phyloP scores from a whole-genome alignment of 768 basidiomycete species.

The Fistulinella prunicolor region DNA sequence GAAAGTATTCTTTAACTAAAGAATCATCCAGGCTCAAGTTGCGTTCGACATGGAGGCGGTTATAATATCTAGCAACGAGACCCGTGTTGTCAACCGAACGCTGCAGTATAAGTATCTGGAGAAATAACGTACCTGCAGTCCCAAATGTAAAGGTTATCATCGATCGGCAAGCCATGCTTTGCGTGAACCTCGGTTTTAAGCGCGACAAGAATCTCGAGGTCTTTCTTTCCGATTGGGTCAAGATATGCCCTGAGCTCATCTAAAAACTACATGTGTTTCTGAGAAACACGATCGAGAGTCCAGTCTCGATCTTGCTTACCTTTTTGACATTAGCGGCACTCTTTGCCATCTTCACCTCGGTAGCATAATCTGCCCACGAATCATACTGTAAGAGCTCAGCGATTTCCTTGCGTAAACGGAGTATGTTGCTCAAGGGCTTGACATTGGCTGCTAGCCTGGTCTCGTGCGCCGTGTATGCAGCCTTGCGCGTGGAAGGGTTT shows the following conservation, averaged over 20 bases:
- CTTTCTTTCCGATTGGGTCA: slow-evolving; percentile 65
- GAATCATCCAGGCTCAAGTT: slow-evolving; percentile 66
- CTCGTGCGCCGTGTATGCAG: slow-evolving; percentile 63
- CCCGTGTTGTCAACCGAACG: neutral
- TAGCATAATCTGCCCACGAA: slow-evolving; percentile 80
- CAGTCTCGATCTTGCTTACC: slow-evolving; percentile 32
- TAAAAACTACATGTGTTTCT: slow-evolving; percentile 52
- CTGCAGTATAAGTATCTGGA: neutral
- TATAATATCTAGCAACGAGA: slow-evolving; percentile 22
- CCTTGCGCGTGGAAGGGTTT: slow-evolving; percentile 62
- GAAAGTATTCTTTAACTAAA: slow-evolving; percentile 85
- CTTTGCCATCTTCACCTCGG: slow-evolving; percentile 83
- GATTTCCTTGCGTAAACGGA: slow-evolving; percentile 67
- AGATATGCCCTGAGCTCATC: slow-evolving; percentile 69
- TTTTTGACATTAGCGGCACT: slow-evolving; percentile 54
- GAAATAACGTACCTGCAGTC: slow-evolving; percentile 63
- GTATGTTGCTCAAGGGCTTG: slow-evolving; percentile 62
- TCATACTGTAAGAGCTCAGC: slow-evolving; percentile 65
- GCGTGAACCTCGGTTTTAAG: slow-evolving; percentile 74
- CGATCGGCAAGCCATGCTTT: slow-evolving; percentile 55
- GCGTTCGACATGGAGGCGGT: slow-evolving; percentile 50
- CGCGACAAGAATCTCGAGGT: slow-evolving; percentile 59
- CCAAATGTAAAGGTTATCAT: slow-evolving; percentile 74
- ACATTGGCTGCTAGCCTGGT: slow-evolving; percentile 64
- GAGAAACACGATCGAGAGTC: neutral